phyloP scores from a whole-genome alignment of 768 basidiomycete genomes.

The Amanita muscaria region DNA sequence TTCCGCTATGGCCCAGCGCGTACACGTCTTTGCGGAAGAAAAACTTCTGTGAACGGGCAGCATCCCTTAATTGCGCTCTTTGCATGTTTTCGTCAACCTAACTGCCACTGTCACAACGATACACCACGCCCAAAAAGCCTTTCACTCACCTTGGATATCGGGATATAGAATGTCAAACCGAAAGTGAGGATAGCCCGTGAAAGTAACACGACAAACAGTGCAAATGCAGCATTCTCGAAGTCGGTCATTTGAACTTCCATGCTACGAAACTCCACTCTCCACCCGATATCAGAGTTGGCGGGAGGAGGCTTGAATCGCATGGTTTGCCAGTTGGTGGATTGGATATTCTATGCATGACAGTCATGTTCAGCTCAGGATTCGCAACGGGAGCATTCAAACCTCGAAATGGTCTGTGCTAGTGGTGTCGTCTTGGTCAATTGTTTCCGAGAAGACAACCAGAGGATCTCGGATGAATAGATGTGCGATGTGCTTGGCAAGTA shows the following conservation, averaged over 20 bases:
- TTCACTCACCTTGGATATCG: conserved; percentile 78
- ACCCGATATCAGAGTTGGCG: conserved; percentile 85
- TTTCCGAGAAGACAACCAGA: conserved; percentile 90
- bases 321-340: conserved; percentile 99
- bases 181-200: conserved; percentile 90
- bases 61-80: conserved; percentile 79
- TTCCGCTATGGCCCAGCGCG: conserved; percentile 37
- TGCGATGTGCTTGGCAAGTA: conserved; percentile 84
- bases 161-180: conserved; percentile 91
- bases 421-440: conserved; percentile 83
- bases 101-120: conserved; percentile 4
- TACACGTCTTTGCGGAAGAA: conserved; percentile 86
- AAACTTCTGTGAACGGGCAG: conserved; percentile 66
- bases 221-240: conserved; percentile 97
- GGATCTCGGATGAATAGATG: conserved; percentile 98
- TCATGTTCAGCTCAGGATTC: not conserved
- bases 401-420: conserved; percentile 93
- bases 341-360: conserved; percentile 65
- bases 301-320: conserved; percentile 98
- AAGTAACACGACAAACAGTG: conserved; percentile 88
- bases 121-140: not conserved
- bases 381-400: conserved; percentile 30
- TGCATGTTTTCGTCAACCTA: conserved; percentile 98
- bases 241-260: conserved; percentile 99
- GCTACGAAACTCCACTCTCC: conserved; percentile 96